A percentile compares a stretch with the other conserved stretches of the same genome.
These are phyloP conservation scores for Verticillium nonalfalfae DNA, from an alignment of 2,329 filamentous ascomycete genomes.

Conservation along the genomic window DNA sequence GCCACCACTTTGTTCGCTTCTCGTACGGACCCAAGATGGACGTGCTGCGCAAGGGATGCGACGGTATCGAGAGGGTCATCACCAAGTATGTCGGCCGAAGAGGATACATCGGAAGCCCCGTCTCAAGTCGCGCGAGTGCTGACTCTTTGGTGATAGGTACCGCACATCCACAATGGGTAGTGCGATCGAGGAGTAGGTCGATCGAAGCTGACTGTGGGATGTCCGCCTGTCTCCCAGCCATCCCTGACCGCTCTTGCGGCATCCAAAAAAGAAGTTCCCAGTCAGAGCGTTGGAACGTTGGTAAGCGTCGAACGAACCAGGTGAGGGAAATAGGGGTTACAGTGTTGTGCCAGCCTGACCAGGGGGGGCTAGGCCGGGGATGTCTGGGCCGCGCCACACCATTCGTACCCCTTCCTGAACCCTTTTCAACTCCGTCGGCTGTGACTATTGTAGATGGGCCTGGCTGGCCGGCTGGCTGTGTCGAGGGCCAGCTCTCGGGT, in stretches of 20 bases:
- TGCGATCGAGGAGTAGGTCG: conserved; percentile 1
- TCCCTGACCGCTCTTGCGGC: neutral
- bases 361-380: neutral
- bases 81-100: conserved; percentile 48
- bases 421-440: neutral
- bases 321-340: neutral
- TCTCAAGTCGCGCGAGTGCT: neutral
- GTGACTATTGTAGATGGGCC: neutral
- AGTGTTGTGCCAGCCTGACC: neutral
- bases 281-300: neutral
- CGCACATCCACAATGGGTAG: neutral
- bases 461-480: neutral
- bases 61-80: conserved; percentile 79
- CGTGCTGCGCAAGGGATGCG: conserved; percentile 68
- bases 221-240: neutral
- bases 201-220: neutral
- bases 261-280: too few relatives aligned
- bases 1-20: conserved; percentile 84
- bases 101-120: neutral
- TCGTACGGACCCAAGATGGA: conserved; percentile 83
- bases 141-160: neutral
- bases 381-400: neutral
- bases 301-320: neutral
- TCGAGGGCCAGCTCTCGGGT: neutral
- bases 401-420: neutral